Percentiles rank a stretch among this genome's conserved stretches.
Evolutionary conservation across 2,329 filamentous ascomycete species (phyloP).

Genomic region (Ceratocystis destructans): DNA sequence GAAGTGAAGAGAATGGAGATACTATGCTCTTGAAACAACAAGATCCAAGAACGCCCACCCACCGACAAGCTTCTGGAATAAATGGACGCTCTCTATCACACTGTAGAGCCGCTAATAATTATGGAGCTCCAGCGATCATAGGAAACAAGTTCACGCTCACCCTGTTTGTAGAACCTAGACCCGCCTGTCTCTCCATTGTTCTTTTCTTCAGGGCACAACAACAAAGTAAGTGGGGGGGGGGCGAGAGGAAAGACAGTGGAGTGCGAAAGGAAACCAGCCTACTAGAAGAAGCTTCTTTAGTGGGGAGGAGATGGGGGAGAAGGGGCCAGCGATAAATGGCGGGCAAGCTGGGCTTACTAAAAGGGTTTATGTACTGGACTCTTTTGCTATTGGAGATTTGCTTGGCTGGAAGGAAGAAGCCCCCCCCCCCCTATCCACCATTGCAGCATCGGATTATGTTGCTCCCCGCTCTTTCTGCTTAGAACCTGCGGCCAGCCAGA

Average conservation of each 20-base stretch:
- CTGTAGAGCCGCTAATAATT: conserved; percentile 1
- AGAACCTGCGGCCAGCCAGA: too few relatives aligned
- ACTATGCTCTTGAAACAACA: background rate
- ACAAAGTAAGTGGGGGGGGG: background rate
- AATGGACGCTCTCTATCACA: background rate
- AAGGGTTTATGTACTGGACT: too few relatives aligned
- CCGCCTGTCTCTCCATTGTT: background rate
- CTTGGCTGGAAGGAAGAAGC: too few relatives aligned
- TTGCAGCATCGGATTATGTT: too few relatives aligned
- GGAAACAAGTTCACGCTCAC: too few relatives aligned
- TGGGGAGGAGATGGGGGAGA: too few relatives aligned
- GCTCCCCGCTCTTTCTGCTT: too few relatives aligned
- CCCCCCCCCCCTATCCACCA: too few relatives aligned
- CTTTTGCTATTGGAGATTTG: too few relatives aligned
- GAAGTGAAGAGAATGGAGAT: background rate
- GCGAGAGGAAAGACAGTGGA: background rate
- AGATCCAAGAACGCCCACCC: background rate
- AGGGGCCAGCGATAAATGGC: too few relatives aligned
- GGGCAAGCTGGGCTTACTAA: too few relatives aligned
- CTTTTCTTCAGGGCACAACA: background rate
- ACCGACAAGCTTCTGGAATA: conserved; percentile 4
- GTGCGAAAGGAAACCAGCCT: background rate
- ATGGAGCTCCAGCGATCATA: background rate
- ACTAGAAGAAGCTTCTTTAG: too few relatives aligned
- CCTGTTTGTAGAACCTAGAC: background rate